Evolutionary conservation across 2,329 filamentous ascomycete genomes (phyloP).

Genomic region (Colletotrichum spaethianum): DNA sequence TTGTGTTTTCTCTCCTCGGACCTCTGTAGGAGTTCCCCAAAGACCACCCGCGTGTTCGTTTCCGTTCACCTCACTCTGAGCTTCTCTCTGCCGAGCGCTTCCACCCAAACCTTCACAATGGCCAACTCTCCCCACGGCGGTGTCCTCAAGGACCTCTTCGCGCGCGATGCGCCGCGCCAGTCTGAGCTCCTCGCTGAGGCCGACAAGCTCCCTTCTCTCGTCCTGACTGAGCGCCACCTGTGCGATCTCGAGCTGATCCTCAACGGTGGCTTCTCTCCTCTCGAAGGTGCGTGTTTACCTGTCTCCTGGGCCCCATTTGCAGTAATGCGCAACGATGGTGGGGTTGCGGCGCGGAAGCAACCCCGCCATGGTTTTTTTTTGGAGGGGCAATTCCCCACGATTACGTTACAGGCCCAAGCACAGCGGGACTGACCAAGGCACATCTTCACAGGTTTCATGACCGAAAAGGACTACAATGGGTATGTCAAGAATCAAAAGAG

Average conservation of each 20-base stretch:
- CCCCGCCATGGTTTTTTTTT: slow-evolving; percentile 37
- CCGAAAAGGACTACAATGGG: slow-evolving; percentile 96
- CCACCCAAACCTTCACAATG: slow-evolving; percentile 60
- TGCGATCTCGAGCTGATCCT: slow-evolving; percentile 98
- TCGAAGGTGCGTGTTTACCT: slow-evolving; percentile 80
- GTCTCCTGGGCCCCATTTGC: slow-evolving; percentile 3
- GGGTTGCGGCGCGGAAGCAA: slow-evolving; percentile 38
- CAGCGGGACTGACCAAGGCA: slow-evolving; percentile 32
- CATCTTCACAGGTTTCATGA: slow-evolving; percentile 86
- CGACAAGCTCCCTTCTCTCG: slow-evolving; percentile 86
- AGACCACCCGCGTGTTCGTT: background rate
- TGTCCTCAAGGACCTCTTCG: slow-evolving; percentile 97
- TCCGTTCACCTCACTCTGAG: background rate
- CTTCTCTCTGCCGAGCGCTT: background rate
- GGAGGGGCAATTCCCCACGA: slow-evolving; percentile 35
- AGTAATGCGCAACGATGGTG: slow-evolving; percentile 31
- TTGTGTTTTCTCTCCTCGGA: slow-evolving; percentile 15
- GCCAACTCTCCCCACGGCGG: slow-evolving; percentile 87
- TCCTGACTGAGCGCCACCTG: slow-evolving; percentile 92
- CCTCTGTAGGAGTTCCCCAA: slow-evolving; percentile 14
- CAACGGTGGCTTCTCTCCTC: slow-evolving; percentile 96
- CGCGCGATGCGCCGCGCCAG: slow-evolving; percentile 89
- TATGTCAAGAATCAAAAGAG: slow-evolving; percentile 58
- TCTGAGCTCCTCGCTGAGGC: slow-evolving; percentile 86
- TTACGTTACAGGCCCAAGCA: slow-evolving; percentile 25